Evolutionary conservation across 176 grass and related monocot species (phyloP).

Genomic region (Triticum aestivum): DNA sequence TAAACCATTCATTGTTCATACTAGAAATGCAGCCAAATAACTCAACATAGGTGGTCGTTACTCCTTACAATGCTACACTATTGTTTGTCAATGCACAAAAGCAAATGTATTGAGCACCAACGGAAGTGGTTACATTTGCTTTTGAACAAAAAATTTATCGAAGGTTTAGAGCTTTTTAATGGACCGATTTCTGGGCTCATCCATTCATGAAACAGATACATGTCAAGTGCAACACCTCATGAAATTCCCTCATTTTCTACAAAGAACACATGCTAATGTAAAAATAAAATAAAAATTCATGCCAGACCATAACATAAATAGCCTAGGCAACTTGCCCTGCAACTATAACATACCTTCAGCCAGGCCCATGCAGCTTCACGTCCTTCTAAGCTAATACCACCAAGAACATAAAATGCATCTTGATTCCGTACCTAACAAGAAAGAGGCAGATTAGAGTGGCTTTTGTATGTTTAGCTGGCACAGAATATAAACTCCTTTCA

Average conservation of each 20-base stretch:
- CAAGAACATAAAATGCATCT: conserved; percentile 71
- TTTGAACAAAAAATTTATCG: background rate
- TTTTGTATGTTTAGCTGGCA: background rate
- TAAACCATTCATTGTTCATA: background rate
- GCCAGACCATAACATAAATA: background rate
- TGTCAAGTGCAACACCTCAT: background rate
- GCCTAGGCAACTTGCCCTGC: background rate
- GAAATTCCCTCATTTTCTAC: background rate
- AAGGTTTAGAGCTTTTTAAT: background rate
- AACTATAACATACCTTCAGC: conserved; percentile 69
- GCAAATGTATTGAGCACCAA: background rate
- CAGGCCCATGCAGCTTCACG: conserved; percentile 82
- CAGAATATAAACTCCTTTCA: background rate
- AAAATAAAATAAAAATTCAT: background rate
- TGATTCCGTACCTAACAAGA: conserved; percentile 71
- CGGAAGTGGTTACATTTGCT: background rate
- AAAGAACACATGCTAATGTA: background rate
- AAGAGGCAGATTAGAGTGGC: conserved; percentile 2
- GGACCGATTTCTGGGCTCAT: background rate
- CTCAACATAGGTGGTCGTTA: background rate
- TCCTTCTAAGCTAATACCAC: conserved; percentile 66
- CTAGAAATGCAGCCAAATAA: background rate
- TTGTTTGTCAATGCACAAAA: conserved; percentile 1
- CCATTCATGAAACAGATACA: conserved; percentile 4
- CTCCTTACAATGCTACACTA: background rate